These are phyloP conservation scores for Lepidium sativum DNA, from an alignment of 345 rosid species.

Conservation along the genomic window DNA sequence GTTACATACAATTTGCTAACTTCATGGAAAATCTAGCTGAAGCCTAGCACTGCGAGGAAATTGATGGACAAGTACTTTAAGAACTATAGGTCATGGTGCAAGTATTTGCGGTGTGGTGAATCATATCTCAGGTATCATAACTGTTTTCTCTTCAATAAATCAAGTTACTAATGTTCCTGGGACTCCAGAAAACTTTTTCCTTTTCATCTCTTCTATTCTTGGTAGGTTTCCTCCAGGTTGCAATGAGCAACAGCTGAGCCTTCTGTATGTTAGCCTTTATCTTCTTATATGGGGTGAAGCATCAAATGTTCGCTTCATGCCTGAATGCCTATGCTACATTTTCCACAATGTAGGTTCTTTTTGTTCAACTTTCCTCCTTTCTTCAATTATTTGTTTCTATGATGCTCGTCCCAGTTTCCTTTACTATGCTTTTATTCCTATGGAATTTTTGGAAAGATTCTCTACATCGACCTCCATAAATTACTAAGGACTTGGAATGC, in stretches of 20 bases:
- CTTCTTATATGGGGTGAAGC: slow-evolving; percentile 99
- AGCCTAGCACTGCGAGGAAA: slow-evolving; percentile 32
- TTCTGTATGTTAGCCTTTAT: slow-evolving; percentile 73
- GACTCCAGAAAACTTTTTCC: not conserved
- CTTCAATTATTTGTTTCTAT: slow-evolving; percentile 6
- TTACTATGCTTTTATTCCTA: no score
- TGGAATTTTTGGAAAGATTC: no score
- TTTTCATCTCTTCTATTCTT: slow-evolving; percentile 1
- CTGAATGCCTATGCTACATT: slow-evolving; percentile 97
- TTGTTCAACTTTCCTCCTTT: not conserved
- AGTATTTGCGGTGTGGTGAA: slow-evolving; percentile 55
- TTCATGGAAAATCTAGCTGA: slow-evolving; percentile 47
- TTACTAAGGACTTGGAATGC: no score
- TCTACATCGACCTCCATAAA: no score
- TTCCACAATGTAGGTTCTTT: slow-evolving; percentile 67
- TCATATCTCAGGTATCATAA: slow-evolving; percentile 36
- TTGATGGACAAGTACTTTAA: slow-evolving; percentile 63
- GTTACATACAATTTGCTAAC: slow-evolving; percentile 24
- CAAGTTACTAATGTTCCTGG: not conserved
- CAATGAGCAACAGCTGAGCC: slow-evolving; percentile 52
- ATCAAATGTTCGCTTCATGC: slow-evolving; percentile 97
- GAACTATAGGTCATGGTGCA: slow-evolving; percentile 90
- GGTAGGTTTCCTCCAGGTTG: slow-evolving; percentile 44
- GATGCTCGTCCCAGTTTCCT: not conserved
- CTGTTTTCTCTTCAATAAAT: slow-evolving; percentile 6